Base-by-base conservation (phyloP, 2,329 filamentous ascomycete genomes). In the Fusarium odoratissimum region DNA sequence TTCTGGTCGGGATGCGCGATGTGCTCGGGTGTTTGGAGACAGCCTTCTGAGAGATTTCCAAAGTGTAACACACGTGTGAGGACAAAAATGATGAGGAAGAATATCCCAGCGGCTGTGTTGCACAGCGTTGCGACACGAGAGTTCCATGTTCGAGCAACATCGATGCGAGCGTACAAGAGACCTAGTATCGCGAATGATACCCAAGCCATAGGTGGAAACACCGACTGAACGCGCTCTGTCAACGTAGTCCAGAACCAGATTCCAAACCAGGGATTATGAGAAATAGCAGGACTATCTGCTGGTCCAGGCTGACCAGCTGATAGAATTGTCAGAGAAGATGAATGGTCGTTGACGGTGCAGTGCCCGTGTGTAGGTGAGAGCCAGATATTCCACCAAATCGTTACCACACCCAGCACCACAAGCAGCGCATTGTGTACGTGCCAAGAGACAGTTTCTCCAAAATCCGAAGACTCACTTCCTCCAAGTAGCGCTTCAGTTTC, bases 381-480 rank as follows among this genome's bases (percentile, higher is more conserved):
- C 84, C 84, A 85, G 28, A 84, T 79, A 60, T 86, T 86, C 84
- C 84, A 86, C 76, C 79, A 84, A 25, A 85, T 85, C 4, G 84
- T 80, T 10, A 85, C 70, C 3, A 80, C 38, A 11, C 76, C 76
- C 17, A 85, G 65, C 3, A 69, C 71, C 6, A 82, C 57, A 9
- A 86, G 76, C 14, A 81, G 14, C 5, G 58, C 62, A 63, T 86
- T 86, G 69, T 84, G 83, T 1, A 80, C 13, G 42, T 84, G 82
- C 83, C 83, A 85, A 3, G 84, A 84, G 0, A 83, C 57, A 12
- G 13, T 6, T 0, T 48, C 44, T n/a, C 74, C 55, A 19, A 69
- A 60, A 4, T 58, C 28, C 8, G 31, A 60, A 11, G 57, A 21
- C 2, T 21, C 31, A 4, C 31, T 35, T 35, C 31, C 31, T 35